Evolutionary conservation across 2,329 filamentous ascomycete species (phyloP).

Genomic region (Stachybotrys echinatus): DNA sequence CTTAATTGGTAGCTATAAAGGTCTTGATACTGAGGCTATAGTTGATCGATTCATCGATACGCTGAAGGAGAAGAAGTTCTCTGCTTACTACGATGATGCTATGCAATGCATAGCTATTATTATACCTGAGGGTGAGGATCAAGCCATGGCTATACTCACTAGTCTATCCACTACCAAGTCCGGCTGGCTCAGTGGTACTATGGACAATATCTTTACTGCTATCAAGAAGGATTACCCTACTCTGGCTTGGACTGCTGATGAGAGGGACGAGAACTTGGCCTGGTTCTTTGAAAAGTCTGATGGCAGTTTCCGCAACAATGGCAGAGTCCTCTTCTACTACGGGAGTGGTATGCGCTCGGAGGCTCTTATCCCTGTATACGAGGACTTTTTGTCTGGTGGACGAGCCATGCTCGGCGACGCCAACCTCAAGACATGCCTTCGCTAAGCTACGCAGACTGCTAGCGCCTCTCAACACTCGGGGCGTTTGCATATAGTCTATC

Average conservation of each 20-base stretch:
- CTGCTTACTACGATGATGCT: conserved; percentile 88
- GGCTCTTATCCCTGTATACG: conserved; percentile 70
- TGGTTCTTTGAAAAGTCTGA: conserved; percentile 99
- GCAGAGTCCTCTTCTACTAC: conserved; percentile 95
- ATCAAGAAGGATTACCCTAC: conserved; percentile 92
- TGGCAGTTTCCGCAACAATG: conserved; percentile 78
- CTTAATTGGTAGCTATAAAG: conserved; percentile 74
- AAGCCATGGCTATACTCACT: conserved; percentile 73
- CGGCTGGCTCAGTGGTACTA: conserved; percentile 90
- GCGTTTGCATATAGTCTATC: too few species aligned
- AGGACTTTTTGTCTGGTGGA: conserved; percentile 78
- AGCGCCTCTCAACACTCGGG: too few species aligned
- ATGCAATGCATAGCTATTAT: conserved; percentile 93
- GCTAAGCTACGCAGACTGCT: conserved; percentile 72
- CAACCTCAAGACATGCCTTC: conserved; percentile 78
- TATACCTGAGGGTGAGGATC: conserved; percentile 58
- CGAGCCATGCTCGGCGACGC: conserved; percentile 83
- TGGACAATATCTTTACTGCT: conserved; percentile 89
- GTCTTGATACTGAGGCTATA: conserved; percentile 73
- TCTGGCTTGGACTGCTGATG: conserved; percentile 93
- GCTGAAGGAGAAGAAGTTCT: conserved; percentile 73
- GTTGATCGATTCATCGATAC: conserved; percentile 84
- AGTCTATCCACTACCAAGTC: conserved; percentile 92
- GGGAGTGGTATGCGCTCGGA: conserved; percentile 78
- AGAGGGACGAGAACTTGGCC: conserved; percentile 91